Evolutionary conservation across 176 grass and related monocot genomes (phyloP).

Genomic region (Saccharum officinarum): DNA sequence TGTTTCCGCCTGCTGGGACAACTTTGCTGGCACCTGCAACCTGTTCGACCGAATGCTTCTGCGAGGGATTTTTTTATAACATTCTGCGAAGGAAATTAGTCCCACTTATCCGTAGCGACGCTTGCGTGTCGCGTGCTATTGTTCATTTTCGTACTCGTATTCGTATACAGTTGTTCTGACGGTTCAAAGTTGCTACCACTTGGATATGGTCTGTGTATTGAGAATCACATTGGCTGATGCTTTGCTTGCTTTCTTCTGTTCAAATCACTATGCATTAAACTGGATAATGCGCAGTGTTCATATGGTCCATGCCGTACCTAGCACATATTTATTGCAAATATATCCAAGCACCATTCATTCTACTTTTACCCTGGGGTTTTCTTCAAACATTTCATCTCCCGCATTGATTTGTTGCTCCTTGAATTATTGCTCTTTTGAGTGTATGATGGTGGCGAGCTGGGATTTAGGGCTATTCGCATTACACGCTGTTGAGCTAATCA

Average conservation of each 20-base stretch:
- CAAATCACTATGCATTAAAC: background rate
- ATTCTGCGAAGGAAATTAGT: background rate
- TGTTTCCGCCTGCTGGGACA: background rate
- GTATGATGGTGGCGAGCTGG: background rate
- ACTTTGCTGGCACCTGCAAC: background rate
- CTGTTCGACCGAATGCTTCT: slow-evolving; percentile 6
- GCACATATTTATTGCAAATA: background rate
- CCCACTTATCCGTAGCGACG: background rate
- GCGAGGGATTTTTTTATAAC: background rate
- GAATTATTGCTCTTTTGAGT: background rate
- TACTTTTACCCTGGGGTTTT: background rate
- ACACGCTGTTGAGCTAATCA: background rate
- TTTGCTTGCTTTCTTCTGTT: background rate
- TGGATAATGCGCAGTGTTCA: background rate
- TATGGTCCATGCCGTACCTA: background rate
- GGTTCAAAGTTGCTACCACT: background rate
- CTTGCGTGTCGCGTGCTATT: background rate
- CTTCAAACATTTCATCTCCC: background rate
- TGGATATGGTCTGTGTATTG: background rate
- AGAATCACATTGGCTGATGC: background rate
- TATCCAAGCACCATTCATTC: background rate
- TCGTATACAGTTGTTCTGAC: background rate
- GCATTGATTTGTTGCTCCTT: background rate
- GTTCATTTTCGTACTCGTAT: background rate
- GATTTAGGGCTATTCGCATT: background rate